Evolutionary conservation across 2,329 filamentous ascomycete genomes (phyloP).

Genomic region (Xylariaceae sp.): DNA sequence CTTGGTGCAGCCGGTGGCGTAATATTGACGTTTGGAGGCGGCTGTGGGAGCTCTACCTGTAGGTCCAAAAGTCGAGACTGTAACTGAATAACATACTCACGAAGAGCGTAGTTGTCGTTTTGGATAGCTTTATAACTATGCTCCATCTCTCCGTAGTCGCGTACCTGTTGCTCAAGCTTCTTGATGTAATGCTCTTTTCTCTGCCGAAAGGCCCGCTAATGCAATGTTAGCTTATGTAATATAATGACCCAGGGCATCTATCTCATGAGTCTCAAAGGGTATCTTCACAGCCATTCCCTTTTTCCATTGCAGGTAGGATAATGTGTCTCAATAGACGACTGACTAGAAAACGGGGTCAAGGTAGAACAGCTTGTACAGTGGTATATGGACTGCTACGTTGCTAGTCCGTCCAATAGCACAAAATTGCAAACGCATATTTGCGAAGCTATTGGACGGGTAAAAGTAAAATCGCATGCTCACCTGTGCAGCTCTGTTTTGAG

Average conservation of each 20-base stretch:
- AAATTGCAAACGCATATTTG: conserved; percentile 2
- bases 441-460: not conserved
- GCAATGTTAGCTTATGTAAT: conserved; percentile 24
- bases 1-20: conserved; percentile 47
- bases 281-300: too few species aligned
- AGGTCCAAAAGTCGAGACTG: conserved; percentile 86
- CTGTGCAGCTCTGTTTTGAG: conserved; percentile 96
- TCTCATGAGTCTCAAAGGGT: too few species aligned
- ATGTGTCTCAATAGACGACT: not conserved
- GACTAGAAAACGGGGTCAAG: not conserved
- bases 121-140: conserved; percentile 81
- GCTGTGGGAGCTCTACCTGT: conserved; percentile 82
- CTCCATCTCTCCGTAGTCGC: conserved; percentile 78
- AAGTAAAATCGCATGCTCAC: conserved; percentile 59
- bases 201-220: conserved; percentile 91
- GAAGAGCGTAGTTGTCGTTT: conserved; percentile 85
- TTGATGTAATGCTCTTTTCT: conserved; percentile 98
- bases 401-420: not conserved
- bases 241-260: too few species aligned
- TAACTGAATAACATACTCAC: conserved; percentile 90
- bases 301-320: too few species aligned
- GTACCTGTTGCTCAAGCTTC: conserved; percentile 92
- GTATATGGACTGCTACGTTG: too few species aligned
- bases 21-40: conserved; percentile 81
- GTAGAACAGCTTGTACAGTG: not conserved